Evolutionary conservation across 345 rosid species (phyloP).

Genomic region (Pistacia atlantica): DNA sequence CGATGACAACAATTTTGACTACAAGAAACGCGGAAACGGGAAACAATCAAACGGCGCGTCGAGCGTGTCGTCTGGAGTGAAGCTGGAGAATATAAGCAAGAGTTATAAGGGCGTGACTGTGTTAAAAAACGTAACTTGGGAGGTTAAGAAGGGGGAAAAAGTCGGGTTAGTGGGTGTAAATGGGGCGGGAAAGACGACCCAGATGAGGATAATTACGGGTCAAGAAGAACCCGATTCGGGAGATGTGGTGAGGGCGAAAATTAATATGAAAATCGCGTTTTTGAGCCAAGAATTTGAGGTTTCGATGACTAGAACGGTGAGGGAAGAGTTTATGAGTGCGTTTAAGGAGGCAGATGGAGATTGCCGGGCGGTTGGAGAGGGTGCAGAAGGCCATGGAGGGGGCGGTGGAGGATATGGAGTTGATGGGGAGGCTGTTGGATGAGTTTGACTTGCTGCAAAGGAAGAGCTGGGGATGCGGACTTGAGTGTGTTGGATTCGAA

Average conservation of each 20-base stretch:
- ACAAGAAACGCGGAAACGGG: conserved; percentile 33
- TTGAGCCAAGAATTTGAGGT: conserved; percentile 95
- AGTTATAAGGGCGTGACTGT: conserved; percentile 82
- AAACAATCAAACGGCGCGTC: conserved; percentile 60
- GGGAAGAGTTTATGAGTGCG: conserved; percentile 89
- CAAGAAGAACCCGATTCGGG: conserved; percentile 92
- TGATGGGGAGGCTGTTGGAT: conserved; percentile 95
- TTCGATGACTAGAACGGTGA: conserved; percentile 79
- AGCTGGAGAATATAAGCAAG: conserved; percentile 81
- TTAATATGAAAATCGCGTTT: conserved; percentile 71
- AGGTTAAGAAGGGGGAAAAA: conserved; percentile 87
- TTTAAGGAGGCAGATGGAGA: conserved; percentile 91
- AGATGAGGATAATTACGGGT: conserved; percentile 83
- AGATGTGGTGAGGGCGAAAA: conserved; percentile 74
- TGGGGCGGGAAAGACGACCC: conserved; percentile 97
- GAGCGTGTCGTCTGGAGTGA: conserved; percentile 80
- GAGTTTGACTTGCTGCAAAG: conserved; percentile 92
- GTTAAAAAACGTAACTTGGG: conserved; percentile 84
- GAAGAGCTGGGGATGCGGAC: conserved; percentile 72
- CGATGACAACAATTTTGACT: conserved; percentile 37
- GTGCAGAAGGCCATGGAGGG: conserved; percentile 83
- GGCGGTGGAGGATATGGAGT: conserved; percentile 81
- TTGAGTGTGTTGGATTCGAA: conserved; percentile 77
- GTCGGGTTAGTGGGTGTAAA: conserved; percentile 92
- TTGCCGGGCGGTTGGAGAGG: conserved; percentile 65